A percentile compares a stretch with the other conserved stretches of the same genome.
Conservation (phyloP, 768 basidiomycete genomes). For the Pleurotus platypus region DNA sequence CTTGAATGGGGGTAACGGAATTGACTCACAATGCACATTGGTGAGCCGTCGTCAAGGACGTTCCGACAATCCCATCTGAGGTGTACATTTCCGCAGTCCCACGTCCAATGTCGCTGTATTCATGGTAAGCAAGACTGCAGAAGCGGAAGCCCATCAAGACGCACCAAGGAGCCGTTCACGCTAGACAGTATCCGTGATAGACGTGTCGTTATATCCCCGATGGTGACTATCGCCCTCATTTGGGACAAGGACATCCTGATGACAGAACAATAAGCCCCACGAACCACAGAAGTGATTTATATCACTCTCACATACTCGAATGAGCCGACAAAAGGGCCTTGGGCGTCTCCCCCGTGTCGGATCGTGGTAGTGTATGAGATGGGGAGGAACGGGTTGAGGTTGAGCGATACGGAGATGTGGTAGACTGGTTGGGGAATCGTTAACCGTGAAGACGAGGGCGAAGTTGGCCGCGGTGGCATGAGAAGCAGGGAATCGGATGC, state of each 20-base stretch:
- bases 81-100: constrained; percentile 30
- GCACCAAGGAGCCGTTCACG: constrained; percentile 27
- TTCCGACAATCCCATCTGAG: constrained; percentile 45
- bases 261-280: neutral
- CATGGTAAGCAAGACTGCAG: neutral
- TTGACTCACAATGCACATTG: constrained; percentile 40
- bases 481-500: constrained; percentile 29
- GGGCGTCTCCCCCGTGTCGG: constrained; percentile 19
- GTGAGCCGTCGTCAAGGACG: constrained; percentile 41
- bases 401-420: constrained; percentile 37
- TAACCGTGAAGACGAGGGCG: constrained; percentile 8
- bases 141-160: constrained; percentile 6
- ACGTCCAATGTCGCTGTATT: constrained; percentile 34
- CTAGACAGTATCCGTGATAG: constrained; percentile 33
- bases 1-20: constrained; percentile 2
- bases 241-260: constrained; percentile 37
- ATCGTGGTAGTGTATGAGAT: constrained; percentile 40
- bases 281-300: neutral
- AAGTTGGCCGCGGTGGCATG: constrained; percentile 24
- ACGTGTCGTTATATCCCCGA: constrained; percentile 35
- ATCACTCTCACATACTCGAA: constrained; percentile 26
- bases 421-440: constrained; percentile 29
- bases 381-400: constrained; percentile 44
- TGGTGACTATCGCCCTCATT: constrained; percentile 34
- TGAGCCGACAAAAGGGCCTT: constrained; percentile 29